These are phyloP conservation scores for Arxiozyma slooffiae DNA, from an alignment of 1,139 yeast species.

Conservation along the genomic window DNA sequence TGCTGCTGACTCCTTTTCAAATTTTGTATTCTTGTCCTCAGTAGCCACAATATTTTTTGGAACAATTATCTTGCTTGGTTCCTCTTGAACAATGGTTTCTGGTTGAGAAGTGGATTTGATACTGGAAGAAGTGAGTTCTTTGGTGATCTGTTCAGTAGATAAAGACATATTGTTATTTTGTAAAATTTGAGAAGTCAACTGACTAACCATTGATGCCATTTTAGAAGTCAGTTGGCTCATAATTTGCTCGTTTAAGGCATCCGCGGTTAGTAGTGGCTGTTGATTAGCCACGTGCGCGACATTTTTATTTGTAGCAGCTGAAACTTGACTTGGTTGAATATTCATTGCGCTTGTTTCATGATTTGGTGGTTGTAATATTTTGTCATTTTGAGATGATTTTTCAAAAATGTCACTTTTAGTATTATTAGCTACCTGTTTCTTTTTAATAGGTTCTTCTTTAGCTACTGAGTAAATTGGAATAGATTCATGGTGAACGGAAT, in stretches of 20 bases:
- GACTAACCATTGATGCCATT: slow-evolving; percentile 4
- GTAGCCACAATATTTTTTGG: background rate
- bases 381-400: background rate
- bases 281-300: background rate
- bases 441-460: background rate
- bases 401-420: background rate
- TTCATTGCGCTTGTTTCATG: background rate
- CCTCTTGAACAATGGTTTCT: background rate
- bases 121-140: background rate
- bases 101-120: background rate
- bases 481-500: slow-evolving; percentile 4
- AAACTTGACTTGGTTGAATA: background rate
- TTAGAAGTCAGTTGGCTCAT: slow-evolving; percentile 2
- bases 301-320: background rate
- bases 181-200: slow-evolving; percentile 1
- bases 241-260: slow-evolving; percentile 2
- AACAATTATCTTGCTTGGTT: background rate
- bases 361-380: background rate
- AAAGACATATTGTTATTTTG: background rate
- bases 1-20: background rate
- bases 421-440: background rate
- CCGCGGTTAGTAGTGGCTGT: background rate
- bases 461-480: background rate
- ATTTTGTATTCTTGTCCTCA: background rate
- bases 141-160: background rate